These are phyloP conservation scores for Globisporangium okanoganense DNA, from an alignment of 352 stramenopile species.

Conservation along the genomic window DNA sequence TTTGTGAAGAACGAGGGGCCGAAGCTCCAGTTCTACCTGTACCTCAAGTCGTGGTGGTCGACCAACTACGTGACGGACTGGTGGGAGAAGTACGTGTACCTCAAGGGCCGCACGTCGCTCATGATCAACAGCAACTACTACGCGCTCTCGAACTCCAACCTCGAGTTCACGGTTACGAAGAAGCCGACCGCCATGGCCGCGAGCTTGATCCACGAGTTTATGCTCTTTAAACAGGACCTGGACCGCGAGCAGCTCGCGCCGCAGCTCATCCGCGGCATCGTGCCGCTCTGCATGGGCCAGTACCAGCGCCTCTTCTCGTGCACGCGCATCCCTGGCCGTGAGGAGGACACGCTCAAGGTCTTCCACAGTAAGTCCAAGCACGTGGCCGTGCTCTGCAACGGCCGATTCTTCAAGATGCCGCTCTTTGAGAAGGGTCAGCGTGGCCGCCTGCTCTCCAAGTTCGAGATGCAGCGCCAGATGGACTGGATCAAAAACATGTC, in stretches of 20 bases:
- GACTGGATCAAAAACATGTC: conserved; percentile 62
- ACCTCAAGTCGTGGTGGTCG: conserved; percentile 88
- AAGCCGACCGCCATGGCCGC: conserved; percentile 68
- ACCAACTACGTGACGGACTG: conserved; percentile 90
- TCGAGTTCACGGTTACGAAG: conserved; percentile 55
- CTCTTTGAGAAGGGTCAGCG: conserved; percentile 79
- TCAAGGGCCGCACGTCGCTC: conserved; percentile 83
- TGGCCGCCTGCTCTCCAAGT: conserved; percentile 66
- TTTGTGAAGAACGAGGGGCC: conserved; percentile 87
- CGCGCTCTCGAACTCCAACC: conserved; percentile 59
- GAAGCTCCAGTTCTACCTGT: conserved; percentile 89
- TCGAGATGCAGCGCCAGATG: conserved; percentile 80
- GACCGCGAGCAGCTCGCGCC: conserved; percentile 80
- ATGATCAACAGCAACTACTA: conserved; percentile 95
- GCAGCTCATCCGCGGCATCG: conserved; percentile 79
- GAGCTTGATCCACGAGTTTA: conserved; percentile 67
- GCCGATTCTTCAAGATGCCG: conserved; percentile 88
- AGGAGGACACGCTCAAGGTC: conserved; percentile 79
- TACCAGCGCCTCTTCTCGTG: conserved; percentile 89
- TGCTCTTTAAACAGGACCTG: conserved; percentile 86
- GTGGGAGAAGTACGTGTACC: conserved; percentile 90
- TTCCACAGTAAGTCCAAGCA: conserved; percentile 79
- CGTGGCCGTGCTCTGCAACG: conserved; percentile 82
- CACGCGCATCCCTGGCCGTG: conserved; percentile 83
- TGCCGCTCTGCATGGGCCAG: conserved; percentile 90